Conservation (phyloP, 2,329 filamentous ascomycete genomes). For the Zopfia rhizophila region DNA sequence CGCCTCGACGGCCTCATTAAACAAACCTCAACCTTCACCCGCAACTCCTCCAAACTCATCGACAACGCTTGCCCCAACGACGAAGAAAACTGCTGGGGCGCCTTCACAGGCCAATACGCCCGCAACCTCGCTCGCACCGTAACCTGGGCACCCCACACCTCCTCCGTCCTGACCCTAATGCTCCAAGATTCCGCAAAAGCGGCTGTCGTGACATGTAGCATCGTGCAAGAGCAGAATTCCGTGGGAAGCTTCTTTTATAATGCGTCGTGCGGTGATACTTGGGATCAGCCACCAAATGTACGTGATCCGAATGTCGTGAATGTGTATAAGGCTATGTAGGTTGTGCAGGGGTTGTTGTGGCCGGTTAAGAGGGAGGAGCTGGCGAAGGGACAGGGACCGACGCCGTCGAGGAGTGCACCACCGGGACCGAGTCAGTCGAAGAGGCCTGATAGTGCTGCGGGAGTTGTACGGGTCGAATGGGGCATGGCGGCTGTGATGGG, state of each 20-base stretch:
- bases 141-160: background rate
- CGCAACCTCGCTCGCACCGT: background rate
- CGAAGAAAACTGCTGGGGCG: conserved; percentile 65
- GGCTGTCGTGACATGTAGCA: background rate
- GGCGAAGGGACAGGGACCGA: too few species aligned
- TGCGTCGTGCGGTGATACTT: too few species aligned
- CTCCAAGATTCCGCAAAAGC: background rate
- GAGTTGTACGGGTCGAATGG: too few species aligned
- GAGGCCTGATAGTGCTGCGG: too few species aligned
- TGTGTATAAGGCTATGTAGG: background rate
- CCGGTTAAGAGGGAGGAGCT: too few species aligned
- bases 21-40: conserved; percentile 44
- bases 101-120: conserved; percentile 65
- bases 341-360: conserved; percentile 7
- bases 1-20: conserved; percentile 44
- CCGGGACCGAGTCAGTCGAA: background rate
- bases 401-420: background rate
- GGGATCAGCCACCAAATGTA: background rate
- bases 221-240: too few species aligned
- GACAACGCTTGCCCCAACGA: conserved; percentile 73
- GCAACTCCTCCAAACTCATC: conserved; percentile 70
- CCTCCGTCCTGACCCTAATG: background rate
- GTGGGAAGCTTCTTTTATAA: background rate
- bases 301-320: background rate
- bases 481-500: too few species aligned